These are phyloP conservation scores for Arthroderma sp. DNA, from an alignment of 2,329 filamentous ascomycete genomes.

Conservation along the genomic window DNA sequence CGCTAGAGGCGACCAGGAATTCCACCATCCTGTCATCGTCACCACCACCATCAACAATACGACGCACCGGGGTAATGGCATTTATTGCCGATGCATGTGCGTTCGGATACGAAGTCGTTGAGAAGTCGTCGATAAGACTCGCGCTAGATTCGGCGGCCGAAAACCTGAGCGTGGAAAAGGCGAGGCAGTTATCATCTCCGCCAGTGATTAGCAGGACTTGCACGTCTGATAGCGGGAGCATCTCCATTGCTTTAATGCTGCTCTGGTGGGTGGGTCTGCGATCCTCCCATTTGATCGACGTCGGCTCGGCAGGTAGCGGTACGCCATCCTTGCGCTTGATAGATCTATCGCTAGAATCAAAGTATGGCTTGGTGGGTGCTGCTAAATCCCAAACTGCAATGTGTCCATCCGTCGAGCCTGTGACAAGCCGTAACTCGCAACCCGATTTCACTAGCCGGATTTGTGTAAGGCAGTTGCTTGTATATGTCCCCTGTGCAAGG, in stretches of 20 bases:
- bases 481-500: constrained; percentile 49
- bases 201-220: constrained; percentile 54
- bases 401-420: constrained; percentile 71
- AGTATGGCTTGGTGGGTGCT: constrained; percentile 21
- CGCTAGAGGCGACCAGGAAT: constrained; percentile 27
- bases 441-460: constrained; percentile 28
- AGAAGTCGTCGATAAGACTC: constrained; percentile 14
- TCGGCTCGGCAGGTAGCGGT: not conserved
- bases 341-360: constrained; percentile 16
- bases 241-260: constrained; percentile 52
- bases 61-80: constrained; percentile 24
- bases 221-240: constrained; percentile 22
- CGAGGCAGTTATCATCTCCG: constrained; percentile 78
- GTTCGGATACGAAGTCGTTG: constrained; percentile 28
- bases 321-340: not conserved
- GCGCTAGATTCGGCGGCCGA: not conserved
- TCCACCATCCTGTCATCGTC: constrained; percentile 5
- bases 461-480: constrained; percentile 65
- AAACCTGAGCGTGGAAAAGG: constrained; percentile 38
- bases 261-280: constrained; percentile 59
- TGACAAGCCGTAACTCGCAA: constrained; percentile 40
- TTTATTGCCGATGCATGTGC: constrained; percentile 38
- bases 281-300: constrained; percentile 24
- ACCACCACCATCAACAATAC: constrained; percentile 5
- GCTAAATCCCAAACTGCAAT: constrained; percentile 49